Evolutionary conservation across 768 basidiomycete genomes (phyloP).

Genomic region (Russula brevipes): DNA sequence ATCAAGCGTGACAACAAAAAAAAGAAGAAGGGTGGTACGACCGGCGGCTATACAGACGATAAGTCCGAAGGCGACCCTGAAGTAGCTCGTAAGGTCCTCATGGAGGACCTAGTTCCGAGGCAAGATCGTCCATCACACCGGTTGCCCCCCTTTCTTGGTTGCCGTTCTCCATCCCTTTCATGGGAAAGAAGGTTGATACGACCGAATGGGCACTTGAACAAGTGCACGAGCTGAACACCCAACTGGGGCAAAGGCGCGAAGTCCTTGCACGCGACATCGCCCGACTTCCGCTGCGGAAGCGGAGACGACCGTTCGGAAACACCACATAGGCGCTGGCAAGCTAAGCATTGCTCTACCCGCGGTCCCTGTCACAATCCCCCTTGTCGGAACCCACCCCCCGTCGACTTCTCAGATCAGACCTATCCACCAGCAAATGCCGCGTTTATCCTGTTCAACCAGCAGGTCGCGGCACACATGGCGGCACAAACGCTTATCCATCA

Average conservation of each 20-base stretch:
- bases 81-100: constrained; percentile 28
- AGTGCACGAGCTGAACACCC: constrained; percentile 43
- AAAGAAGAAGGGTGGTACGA: constrained; percentile 43
- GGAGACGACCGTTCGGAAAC: constrained; percentile 24
- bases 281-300: constrained; percentile 23
- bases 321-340: constrained; percentile 26
- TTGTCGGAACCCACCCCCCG: constrained; percentile 15
- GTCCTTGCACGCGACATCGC: constrained; percentile 32
- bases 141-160: constrained; percentile 48
- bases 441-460: constrained; percentile 88
- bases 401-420: constrained; percentile 28
- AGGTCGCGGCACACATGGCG: constrained; percentile 90
- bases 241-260: constrained; percentile 28
- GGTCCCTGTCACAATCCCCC: constrained; percentile 16
- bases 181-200: constrained; percentile 87
- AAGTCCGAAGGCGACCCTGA: constrained; percentile 30
- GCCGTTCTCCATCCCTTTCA: constrained; percentile 55
- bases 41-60: constrained; percentile 25
- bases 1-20: constrained; percentile 59
- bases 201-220: constrained; percentile 86
- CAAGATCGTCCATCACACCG: constrained; percentile 76
- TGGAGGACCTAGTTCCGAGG: constrained; percentile 53
- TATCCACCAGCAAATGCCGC: constrained; percentile 47
- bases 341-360: constrained; percentile 24
- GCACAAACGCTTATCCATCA: constrained; percentile 71